Base-by-base conservation (phyloP, 2,329 filamentous ascomycete species). In the Colletotrichum destructivum region DNA sequence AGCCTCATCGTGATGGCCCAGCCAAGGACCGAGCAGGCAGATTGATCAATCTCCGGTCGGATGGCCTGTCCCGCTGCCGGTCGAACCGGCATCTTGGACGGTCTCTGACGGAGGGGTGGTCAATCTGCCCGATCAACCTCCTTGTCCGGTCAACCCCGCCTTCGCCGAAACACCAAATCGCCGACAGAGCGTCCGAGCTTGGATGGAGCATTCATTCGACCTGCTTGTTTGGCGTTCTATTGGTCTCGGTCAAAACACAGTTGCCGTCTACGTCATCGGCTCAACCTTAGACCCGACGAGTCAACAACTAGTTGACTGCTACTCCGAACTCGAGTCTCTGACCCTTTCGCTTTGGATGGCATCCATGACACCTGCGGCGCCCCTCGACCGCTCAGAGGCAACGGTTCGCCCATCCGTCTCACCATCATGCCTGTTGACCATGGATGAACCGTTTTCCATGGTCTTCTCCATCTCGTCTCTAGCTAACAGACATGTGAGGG, bases 401-500 rank as follows among this genome's bases (percentile, higher is more conserved):
- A 12, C 47, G 13, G 52, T 67, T 68, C 38, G 64, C 57, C n/a
- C 8, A 42, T 57, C 51, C 64, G 57, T 68, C 69, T 62, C 64
- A 59, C 51, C 56, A 59, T 38, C 9, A 26, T 23, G 40, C 56
- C 44, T 15, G n/a, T 15, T 23, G 13, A 47, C 35, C 64, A 66
- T 52, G 46, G 64, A 67, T 23, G 64, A 68, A 52, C 57, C 35
- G 35, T 21, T 15, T 68, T 40, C 21, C 57, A 47, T 68, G 51
- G 63, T 51, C 60, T 60, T 55, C 69, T 15, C 60, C 69, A 21
- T 71, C 69, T 42, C 51, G 51, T 68, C 52, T 71, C 54, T 57
- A 57, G 64, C 31, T 35, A n/a, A 51, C 35, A 57, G 51, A 38
- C 31, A 61, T 46, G 8, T 13, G 44, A 52, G n/a, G 51, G 16